phyloP scores from a whole-genome alignment of 176 grass and related monocot genomes.

The Rhynchospora tenuis region DNA sequence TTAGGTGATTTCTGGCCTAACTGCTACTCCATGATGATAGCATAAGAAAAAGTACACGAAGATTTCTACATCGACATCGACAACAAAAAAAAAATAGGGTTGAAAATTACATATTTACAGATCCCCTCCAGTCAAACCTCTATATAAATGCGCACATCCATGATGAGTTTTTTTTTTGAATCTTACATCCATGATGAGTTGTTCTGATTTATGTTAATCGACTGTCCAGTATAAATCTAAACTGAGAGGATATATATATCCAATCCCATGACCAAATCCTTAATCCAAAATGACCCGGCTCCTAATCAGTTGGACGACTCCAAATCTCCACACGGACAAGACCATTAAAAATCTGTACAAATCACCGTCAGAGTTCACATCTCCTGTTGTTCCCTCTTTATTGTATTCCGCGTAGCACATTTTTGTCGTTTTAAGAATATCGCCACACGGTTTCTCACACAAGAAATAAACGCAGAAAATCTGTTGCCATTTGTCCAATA shows the following conservation, averaged over 20 bases:
- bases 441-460: not conserved
- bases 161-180: no score
- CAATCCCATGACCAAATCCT: not conserved
- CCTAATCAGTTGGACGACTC: not conserved
- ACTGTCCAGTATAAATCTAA: not conserved
- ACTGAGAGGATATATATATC: not conserved
- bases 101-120: not conserved
- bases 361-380: not conserved
- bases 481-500: not conserved
- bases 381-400: not conserved
- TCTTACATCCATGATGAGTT: no score
- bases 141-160: not conserved
- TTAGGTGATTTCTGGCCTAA: no score
- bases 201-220: not conserved
- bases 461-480: not conserved
- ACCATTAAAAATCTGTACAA: not conserved
- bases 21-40: no score
- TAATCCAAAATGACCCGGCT: conserved; percentile 5
- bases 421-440: not conserved
- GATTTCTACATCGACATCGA: no score
- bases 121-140: not conserved
- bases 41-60: no score
- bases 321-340: no score
- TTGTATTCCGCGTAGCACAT: not conserved
- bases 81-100: no score